Percentiles rank a stretch among this genome's conserved stretches.
Evolutionary conservation across 768 basidiomycete species (phyloP).

Genomic region (Coprinellus aureogranulatus): DNA sequence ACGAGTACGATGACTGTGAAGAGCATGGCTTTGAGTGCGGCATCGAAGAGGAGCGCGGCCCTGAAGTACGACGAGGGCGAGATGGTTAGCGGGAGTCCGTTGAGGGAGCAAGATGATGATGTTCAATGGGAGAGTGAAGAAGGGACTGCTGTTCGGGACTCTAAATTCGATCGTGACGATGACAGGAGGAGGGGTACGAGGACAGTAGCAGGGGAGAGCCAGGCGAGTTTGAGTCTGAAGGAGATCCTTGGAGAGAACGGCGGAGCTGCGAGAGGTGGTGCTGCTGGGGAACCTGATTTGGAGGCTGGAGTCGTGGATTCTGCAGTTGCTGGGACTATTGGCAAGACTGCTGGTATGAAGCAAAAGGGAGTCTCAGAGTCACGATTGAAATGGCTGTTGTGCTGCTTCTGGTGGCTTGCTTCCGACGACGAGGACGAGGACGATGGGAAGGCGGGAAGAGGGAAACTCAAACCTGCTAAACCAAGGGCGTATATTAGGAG

Average conservation of each 20-base stretch:
- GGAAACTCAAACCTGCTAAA: background rate
- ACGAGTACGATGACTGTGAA: conserved; percentile 7
- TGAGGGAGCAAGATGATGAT: background rate
- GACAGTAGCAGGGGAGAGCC: background rate
- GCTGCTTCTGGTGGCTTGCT: conserved; percentile 3
- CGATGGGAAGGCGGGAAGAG: too few species aligned
- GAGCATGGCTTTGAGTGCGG: background rate
- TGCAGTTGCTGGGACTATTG: background rate
- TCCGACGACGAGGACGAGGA: background rate
- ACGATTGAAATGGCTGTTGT: background rate
- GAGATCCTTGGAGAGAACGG: background rate
- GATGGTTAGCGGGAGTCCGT: conserved; percentile 2
- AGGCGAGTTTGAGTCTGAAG: conserved; percentile 3
- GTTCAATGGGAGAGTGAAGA: background rate
- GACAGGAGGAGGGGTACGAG: background rate
- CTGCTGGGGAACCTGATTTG: background rate
- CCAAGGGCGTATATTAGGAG: conserved; percentile 25
- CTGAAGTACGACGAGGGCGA: conserved; percentile 6
- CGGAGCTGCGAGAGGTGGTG: background rate
- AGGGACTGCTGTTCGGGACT: background rate
- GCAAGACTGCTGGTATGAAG: background rate
- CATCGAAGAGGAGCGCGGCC: background rate
- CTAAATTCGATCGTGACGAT: background rate
- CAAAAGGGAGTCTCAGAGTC: background rate
- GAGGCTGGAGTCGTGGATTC: background rate